These are phyloP conservation scores for Pyronema domesticum DNA, from an alignment of 495 filamentous ascomycete genomes.

Conservation along the genomic window DNA sequence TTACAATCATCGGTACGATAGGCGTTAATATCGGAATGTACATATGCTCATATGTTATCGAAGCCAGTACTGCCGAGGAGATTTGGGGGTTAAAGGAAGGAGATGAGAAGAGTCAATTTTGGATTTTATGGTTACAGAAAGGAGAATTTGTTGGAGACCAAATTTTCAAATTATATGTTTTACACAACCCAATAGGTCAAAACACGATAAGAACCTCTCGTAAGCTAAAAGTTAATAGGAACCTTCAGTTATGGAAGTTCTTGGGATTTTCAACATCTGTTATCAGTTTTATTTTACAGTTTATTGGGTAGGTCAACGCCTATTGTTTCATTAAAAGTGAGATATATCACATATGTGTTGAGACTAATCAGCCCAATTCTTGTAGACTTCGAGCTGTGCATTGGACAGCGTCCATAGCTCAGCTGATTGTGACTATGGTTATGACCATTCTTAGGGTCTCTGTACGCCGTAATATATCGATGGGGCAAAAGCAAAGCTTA, in stretches of 20 bases:
- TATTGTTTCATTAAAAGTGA: background rate
- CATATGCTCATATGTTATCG: slow-evolving; percentile 9
- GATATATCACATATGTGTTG: too few species aligned
- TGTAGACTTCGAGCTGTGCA: slow-evolving; percentile 8
- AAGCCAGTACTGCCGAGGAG: slow-evolving; percentile 5
- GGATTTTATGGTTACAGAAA: slow-evolving; percentile 13
- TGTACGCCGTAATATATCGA: too few species aligned
- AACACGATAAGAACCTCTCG: slow-evolving; percentile 3
- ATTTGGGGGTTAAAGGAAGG: background rate
- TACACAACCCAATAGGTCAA: slow-evolving; percentile 2
- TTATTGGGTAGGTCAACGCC: slow-evolving; percentile 5
- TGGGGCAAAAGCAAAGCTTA: too few species aligned
- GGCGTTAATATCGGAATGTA: slow-evolving; percentile 6
- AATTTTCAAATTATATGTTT: slow-evolving; percentile 7
- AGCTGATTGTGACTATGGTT: slow-evolving; percentile 3
- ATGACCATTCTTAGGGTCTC: slow-evolving; percentile 6
- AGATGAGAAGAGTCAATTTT: background rate
- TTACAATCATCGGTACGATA: slow-evolving; percentile 8
- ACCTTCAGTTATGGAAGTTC: background rate
- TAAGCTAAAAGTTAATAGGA: background rate
- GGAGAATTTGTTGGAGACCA: slow-evolving; percentile 9
- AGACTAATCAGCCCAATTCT: too few species aligned
- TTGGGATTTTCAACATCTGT: slow-evolving; percentile 1
- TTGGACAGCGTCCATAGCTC: slow-evolving; percentile 7
- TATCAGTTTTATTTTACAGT: slow-evolving; percentile 9